Evolutionary conservation across 1,139 yeast species (phyloP).

Genomic region (Meyerozyma guilliermondii): DNA sequence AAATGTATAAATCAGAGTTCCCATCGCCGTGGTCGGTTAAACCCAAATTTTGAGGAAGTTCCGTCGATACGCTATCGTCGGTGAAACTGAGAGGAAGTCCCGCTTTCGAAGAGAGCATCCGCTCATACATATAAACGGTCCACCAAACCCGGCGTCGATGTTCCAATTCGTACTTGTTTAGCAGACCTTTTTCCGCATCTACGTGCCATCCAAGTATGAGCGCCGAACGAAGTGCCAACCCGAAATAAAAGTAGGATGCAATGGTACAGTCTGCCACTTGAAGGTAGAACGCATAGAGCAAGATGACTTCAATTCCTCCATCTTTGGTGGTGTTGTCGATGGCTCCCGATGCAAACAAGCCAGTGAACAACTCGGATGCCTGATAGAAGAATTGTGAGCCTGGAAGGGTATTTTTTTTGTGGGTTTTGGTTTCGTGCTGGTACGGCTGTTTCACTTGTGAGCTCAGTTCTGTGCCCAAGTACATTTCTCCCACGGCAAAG

Average conservation of each 20-base stretch:
- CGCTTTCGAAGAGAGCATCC: constrained; percentile 81
- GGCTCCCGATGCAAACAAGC: constrained; percentile 73
- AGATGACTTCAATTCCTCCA: constrained; percentile 77
- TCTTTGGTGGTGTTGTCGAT: constrained; percentile 71
- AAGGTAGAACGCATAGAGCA: constrained; percentile 72
- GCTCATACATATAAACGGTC: constrained; percentile 86
- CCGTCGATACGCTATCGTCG: constrained; percentile 75
- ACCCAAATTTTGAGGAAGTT: constrained; percentile 67
- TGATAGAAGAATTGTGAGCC: constrained; percentile 75
- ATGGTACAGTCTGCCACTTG: constrained; percentile 85
- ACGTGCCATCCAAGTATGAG: constrained; percentile 79
- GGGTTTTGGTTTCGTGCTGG: constrained; percentile 36
- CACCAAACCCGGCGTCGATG: constrained; percentile 85
- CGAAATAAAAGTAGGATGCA: constrained; percentile 77
- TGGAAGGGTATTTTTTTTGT: constrained; percentile 45
- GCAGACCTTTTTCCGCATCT: constrained; percentile 64
- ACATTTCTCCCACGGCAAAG: constrained; percentile 84
- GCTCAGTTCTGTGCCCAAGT: constrained; percentile 62
- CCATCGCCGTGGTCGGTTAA: constrained; percentile 59
- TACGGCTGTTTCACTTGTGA: constrained; percentile 29
- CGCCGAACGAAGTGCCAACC: constrained; percentile 71
- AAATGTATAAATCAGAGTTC: constrained; percentile 51
- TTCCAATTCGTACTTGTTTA: constrained; percentile 65
- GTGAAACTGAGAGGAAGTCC: constrained; percentile 77
- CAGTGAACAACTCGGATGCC: constrained; percentile 71